phyloP scores from a whole-genome alignment of 1,284 basidiomycete genomes.

The Malassezia japonica region DNA sequence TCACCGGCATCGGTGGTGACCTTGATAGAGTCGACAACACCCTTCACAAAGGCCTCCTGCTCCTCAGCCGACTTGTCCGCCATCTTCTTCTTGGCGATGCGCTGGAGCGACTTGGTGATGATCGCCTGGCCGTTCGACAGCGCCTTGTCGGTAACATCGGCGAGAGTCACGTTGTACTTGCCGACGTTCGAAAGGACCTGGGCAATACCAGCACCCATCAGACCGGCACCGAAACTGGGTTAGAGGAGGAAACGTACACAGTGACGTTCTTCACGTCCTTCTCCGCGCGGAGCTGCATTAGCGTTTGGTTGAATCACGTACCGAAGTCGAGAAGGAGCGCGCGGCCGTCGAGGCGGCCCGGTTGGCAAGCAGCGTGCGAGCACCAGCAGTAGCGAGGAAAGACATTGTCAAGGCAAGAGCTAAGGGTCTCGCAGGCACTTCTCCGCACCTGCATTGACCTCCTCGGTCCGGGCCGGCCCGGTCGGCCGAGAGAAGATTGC shows the following conservation, averaged over 20 bases:
- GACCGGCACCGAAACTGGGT: slow-evolving; percentile 42
- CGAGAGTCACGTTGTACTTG: slow-evolving; percentile 49
- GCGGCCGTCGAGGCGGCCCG: slow-evolving; percentile 3
- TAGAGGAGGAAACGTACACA: slow-evolving; percentile 27
- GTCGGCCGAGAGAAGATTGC: slow-evolving; percentile 8
- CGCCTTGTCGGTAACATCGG: slow-evolving; percentile 49
- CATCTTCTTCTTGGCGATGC: slow-evolving; percentile 53
- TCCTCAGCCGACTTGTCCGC: slow-evolving; percentile 51
- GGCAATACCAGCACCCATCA: slow-evolving; percentile 47
- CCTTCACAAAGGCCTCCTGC: slow-evolving; percentile 46
- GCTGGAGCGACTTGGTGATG: slow-evolving; percentile 54
- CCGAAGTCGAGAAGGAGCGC: slow-evolving; percentile 16
- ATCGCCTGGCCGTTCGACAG: slow-evolving; percentile 53
- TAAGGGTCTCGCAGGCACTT: too few species aligned
- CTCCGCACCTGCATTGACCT: background rate
- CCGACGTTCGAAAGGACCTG: slow-evolving; percentile 46
- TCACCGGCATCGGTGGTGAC: slow-evolving; percentile 53
- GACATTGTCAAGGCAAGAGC: background rate
- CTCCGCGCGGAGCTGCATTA: slow-evolving; percentile 19
- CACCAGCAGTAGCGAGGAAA: slow-evolving; percentile 13
- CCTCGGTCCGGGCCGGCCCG: background rate
- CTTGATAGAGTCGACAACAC: slow-evolving; percentile 51
- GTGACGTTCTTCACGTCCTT: slow-evolving; percentile 48
- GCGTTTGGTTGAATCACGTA: background rate
- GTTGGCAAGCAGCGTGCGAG: background rate